Conservation (phyloP, 371 early-diverging fungal species). For the Actinomortierella wolfii region DNA sequence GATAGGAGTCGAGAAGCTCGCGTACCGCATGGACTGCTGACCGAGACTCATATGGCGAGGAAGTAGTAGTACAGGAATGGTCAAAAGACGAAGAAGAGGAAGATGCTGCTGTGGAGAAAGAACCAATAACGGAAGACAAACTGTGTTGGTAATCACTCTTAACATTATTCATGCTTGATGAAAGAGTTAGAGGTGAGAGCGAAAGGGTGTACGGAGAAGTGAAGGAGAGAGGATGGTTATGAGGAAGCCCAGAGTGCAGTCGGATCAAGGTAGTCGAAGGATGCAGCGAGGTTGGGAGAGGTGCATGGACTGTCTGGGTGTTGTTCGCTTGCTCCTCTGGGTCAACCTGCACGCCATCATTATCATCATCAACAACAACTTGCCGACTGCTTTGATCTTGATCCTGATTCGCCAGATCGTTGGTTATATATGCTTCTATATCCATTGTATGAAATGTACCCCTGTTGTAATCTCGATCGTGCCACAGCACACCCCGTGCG, state of each 20-base stretch:
- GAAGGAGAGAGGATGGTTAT: slow-evolving; percentile 8
- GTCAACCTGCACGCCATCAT: too few relatives aligned
- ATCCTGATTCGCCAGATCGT: too few relatives aligned
- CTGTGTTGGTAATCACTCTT: slow-evolving; percentile 15
- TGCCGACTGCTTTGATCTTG: too few relatives aligned
- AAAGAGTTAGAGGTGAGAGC: background rate
- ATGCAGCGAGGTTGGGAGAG: too few relatives aligned
- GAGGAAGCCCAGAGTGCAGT: slow-evolving; percentile 5
- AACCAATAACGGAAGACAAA: slow-evolving; percentile 12
- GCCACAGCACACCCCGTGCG: slow-evolving; percentile 12
- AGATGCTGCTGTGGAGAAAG: slow-evolving; percentile 9
- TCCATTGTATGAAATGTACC: too few relatives aligned
- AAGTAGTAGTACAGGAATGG: slow-evolving; percentile 3
- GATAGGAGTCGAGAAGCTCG: slow-evolving; percentile 40
- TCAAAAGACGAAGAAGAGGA: background rate
- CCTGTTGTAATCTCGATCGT: too few relatives aligned
- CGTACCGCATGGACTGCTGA: slow-evolving; percentile 43
- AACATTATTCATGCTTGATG: slow-evolving; percentile 2
- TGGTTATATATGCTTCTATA: too few relatives aligned
- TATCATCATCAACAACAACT: too few relatives aligned
- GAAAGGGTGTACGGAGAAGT: background rate
- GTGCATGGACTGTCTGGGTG: too few relatives aligned
- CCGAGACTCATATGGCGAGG: background rate
- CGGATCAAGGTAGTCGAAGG: too few relatives aligned
- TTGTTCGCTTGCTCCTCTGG: too few relatives aligned